Percentiles rank a stretch among this genome's conserved stretches.
These are phyloP conservation scores for Rhynchospora tenuis DNA, from an alignment of 176 grass and related monocot species.

Conservation along the genomic window DNA sequence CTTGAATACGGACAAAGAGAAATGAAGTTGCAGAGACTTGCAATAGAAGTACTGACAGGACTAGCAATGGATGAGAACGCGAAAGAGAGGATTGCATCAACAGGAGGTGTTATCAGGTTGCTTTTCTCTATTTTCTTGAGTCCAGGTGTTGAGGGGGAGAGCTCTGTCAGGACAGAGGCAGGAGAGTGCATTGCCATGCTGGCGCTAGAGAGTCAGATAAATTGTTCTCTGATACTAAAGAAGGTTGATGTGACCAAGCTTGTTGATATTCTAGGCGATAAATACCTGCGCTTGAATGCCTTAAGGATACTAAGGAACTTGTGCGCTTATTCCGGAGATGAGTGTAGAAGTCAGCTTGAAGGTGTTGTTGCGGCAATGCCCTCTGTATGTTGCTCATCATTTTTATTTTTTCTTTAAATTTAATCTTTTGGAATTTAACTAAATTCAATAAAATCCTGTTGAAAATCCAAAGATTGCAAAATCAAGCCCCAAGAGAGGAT, in stretches of 20 bases:
- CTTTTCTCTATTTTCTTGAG: constrained; percentile 11
- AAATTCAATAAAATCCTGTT: background rate
- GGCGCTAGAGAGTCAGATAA: constrained; percentile 9
- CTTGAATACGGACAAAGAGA: constrained; percentile 35
- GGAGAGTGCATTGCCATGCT: constrained; percentile 31
- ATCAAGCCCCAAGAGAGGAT: background rate
- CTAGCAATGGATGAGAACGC: constrained; percentile 40
- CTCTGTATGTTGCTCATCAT: constrained; percentile 19
- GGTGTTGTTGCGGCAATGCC: constrained; percentile 17
- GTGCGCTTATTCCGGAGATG: constrained; percentile 21
- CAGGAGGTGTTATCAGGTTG: constrained; percentile 7
- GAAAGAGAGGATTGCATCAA: constrained; percentile 24
- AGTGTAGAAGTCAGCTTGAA: background rate
- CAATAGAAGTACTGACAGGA: constrained; percentile 47
- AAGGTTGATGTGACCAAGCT: background rate
- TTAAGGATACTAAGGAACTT: constrained; percentile 32
- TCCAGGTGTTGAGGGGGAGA: background rate
- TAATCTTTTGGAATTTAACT: background rate
- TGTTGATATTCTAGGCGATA: background rate
- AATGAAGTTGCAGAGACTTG: constrained; percentile 44
- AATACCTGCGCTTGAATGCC: constrained; percentile 15
- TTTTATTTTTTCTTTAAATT: background rate
- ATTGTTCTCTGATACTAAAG: constrained; percentile 18
- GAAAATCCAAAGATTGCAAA: background rate
- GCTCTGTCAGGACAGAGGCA: constrained; percentile 2